A percentile compares a stretch with the other conserved stretches of the same genome.
phyloP scores from a whole-genome alignment of 768 basidiomycete species.

The Podaxis sp. region DNA sequence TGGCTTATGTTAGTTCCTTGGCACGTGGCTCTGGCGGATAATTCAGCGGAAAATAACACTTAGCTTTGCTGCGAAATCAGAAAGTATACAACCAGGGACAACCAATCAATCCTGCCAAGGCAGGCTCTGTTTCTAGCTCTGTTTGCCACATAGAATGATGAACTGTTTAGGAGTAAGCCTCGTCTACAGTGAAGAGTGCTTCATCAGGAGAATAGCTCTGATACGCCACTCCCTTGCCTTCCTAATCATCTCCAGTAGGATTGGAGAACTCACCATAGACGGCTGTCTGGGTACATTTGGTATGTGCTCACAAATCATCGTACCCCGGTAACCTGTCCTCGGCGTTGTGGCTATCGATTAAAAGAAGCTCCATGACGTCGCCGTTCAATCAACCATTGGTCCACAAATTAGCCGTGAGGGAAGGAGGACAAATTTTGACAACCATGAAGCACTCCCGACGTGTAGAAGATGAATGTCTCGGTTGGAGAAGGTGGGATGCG shows the following conservation, averaged over 20 bases:
- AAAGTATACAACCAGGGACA: not conserved
- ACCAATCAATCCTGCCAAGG: not conserved
- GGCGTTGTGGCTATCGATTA: not conserved
- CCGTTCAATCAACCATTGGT: not conserved
- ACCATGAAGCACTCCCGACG: not conserved
- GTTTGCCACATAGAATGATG: not conserved
- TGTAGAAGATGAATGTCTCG: not conserved
- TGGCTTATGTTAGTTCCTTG: not conserved
- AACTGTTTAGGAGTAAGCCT: not conserved
- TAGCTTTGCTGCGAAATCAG: not conserved
- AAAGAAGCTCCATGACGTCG: not conserved
- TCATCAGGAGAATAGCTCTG: not conserved
- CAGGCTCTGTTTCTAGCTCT: not conserved
- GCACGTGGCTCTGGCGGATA: not conserved
- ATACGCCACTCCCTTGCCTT: not conserved
- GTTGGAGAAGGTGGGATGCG: not conserved
- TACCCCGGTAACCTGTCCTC: constrained; percentile 5
- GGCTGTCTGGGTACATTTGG: not conserved
- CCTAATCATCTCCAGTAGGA: not conserved
- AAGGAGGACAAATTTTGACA: not conserved
- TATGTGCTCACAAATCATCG: not conserved
- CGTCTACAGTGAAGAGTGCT: too few species aligned
- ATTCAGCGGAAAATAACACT: not conserved
- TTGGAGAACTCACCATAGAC: not conserved
- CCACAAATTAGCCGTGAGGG: constrained; percentile 3